These are phyloP conservation scores for Speleostelium caveatum DNA, from an alignment of 78 protist genomes.

Conservation along the genomic window DNA sequence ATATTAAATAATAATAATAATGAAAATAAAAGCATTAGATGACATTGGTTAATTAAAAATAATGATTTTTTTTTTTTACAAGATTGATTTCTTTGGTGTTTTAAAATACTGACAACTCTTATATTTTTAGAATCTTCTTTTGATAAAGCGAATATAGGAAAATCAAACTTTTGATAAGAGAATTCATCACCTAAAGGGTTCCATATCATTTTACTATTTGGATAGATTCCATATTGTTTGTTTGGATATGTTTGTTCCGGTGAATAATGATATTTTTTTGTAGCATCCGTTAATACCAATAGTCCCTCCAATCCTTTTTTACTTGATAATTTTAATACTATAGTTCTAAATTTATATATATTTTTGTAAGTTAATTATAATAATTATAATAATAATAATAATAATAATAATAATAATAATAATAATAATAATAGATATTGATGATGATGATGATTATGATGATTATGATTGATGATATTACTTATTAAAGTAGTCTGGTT, in stretches of 20 bases:
- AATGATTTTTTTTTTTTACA: too few species aligned
- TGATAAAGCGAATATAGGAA: conserved; percentile 32
- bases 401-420: too few species aligned
- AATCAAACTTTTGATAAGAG: neutral
- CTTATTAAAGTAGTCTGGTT: conserved; percentile 59
- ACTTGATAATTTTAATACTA: neutral
- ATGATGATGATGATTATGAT: too few species aligned
- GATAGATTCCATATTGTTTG: conserved; percentile 40
- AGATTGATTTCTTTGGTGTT: too few species aligned
- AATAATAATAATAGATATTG: too few species aligned
- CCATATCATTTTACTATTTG: conserved; percentile 10
- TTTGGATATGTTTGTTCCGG: conserved; percentile 50
- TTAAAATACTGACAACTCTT: conserved; percentile 1
- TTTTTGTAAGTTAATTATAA: neutral
- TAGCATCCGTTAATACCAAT: conserved; percentile 23
- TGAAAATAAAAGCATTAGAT: neutral
- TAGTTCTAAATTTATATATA: conserved; percentile 18
- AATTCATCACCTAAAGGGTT: conserved; percentile 41
- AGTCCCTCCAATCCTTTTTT: conserved; percentile 2
- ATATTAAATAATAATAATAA: too few species aligned
- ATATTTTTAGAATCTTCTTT: neutral
- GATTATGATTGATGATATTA: too few species aligned
- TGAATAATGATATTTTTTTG: conserved; percentile 27
- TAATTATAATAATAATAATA: neutral
- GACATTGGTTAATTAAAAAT: too few species aligned